phyloP scores from a whole-genome alignment of 768 basidiomycete genomes.

The Amanita jacksonii region DNA sequence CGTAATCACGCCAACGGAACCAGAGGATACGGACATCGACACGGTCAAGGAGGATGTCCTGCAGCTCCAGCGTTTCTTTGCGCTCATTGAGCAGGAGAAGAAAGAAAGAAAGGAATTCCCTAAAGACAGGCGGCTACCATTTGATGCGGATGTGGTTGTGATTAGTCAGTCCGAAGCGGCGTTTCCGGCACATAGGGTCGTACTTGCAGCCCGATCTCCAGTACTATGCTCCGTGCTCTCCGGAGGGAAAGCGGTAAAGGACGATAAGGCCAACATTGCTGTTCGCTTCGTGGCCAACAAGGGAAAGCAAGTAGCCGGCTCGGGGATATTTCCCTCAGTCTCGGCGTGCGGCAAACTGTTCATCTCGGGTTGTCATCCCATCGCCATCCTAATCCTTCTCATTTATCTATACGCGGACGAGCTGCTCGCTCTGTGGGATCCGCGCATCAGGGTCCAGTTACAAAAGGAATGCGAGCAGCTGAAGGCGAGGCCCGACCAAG shows the following conservation, averaged over 20 bases:
- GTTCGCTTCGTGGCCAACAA: slow-evolving; percentile 14
- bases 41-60: slow-evolving; percentile 21
- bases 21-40: slow-evolving; percentile 28
- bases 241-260: slow-evolving; percentile 15
- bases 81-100: slow-evolving; percentile 22
- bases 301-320: slow-evolving; percentile 11
- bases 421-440: slow-evolving; percentile 78
- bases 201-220: slow-evolving; percentile 54
- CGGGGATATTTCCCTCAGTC: background rate
- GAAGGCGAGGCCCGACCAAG: slow-evolving; percentile 31
- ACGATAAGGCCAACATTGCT: slow-evolving; percentile 11
- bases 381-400: slow-evolving; percentile 67
- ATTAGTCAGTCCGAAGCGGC: slow-evolving; percentile 25
- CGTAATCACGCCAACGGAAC: too few species aligned
- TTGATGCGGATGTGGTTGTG: slow-evolving; percentile 60
- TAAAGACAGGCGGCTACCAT: slow-evolving; percentile 17
- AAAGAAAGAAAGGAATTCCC: slow-evolving; percentile 15
- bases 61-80: slow-evolving; percentile 23
- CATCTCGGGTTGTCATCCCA: slow-evolving; percentile 48
- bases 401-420: slow-evolving; percentile 87
- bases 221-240: slow-evolving; percentile 35
- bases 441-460: slow-evolving; percentile 42
- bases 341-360: slow-evolving; percentile 21
- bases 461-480: slow-evolving; percentile 28
- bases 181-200: slow-evolving; percentile 54